phyloP scores from a whole-genome alignment of 176 grass and related monocot genomes.

The Ampelocalamus luodianensis region DNA sequence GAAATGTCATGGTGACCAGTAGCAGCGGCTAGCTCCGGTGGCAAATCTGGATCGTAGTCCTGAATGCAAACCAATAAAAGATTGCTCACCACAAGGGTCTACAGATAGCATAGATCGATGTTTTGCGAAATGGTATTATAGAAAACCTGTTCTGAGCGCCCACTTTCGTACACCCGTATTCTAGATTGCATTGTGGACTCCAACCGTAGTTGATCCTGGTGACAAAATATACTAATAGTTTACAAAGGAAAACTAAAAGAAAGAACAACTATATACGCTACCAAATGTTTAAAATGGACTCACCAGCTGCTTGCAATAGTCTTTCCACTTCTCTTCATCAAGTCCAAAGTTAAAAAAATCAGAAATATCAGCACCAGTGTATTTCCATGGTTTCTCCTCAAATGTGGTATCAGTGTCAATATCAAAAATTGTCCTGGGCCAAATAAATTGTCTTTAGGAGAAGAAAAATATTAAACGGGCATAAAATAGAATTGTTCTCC shows the following conservation, averaged over 20 bases:
- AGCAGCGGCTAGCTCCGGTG: slow-evolving; percentile 95
- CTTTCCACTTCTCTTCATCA: slow-evolving; percentile 95
- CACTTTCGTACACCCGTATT: slow-evolving; percentile 98
- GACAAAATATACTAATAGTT: slow-evolving; percentile 38
- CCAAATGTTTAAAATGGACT: slow-evolving; percentile 47
- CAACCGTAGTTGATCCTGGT: slow-evolving; percentile 79
- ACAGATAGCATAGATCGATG: slow-evolving; percentile 10
- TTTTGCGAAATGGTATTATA: slow-evolving; percentile 29
- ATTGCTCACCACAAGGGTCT: slow-evolving; percentile 29
- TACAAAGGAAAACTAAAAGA: slow-evolving; percentile 9
- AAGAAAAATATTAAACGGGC: slow-evolving; percentile 25
- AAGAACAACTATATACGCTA: neutral
- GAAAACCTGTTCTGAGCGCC: slow-evolving; percentile 84
- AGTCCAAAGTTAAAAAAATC: slow-evolving; percentile 96
- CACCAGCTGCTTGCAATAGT: slow-evolving; percentile 88
- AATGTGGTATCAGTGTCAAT: slow-evolving; percentile 78
- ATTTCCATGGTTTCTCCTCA: slow-evolving; percentile 98
- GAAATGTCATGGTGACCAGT: slow-evolving; percentile 68
- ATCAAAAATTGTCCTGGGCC: slow-evolving; percentile 82
- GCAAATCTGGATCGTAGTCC: slow-evolving; percentile 98
- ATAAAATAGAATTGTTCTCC: slow-evolving; percentile 17
- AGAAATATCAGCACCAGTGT: slow-evolving; percentile 81
- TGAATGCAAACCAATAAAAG: slow-evolving; percentile 51
- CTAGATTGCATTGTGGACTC: slow-evolving; percentile 99
- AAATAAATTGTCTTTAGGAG: slow-evolving; percentile 34